A percentile compares a stretch with the other conserved stretches of the same genome.
These are phyloP conservation scores for Pelargonium myrrhifolium DNA, from an alignment of 441 rosid species.

Conservation along the genomic window DNA sequence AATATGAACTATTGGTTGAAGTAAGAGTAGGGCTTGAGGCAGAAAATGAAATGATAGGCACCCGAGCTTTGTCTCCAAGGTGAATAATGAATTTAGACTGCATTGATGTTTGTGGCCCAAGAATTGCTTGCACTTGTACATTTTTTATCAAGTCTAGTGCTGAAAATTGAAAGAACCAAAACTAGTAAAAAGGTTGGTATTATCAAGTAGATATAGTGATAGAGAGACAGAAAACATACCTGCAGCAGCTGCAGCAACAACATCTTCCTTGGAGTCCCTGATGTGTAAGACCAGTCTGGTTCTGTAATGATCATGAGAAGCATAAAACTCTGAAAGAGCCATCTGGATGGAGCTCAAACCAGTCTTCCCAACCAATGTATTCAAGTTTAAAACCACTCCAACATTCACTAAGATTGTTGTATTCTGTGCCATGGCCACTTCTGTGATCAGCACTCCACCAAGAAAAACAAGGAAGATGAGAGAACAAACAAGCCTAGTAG, in stretches of 20 bases:
- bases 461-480: neutral
- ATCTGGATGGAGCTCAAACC: conserved; percentile 44
- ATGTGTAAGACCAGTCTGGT: conserved; percentile 34
- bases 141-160: conserved; percentile 50
- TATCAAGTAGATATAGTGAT: neutral
- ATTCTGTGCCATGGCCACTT: conserved; percentile 14
- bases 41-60: conserved; percentile 54
- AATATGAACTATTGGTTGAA: conserved; percentile 37
- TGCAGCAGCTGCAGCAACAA: conserved; percentile 47
- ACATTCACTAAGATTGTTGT: conserved; percentile 34
- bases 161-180: conserved; percentile 14
- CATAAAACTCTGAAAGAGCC: conserved; percentile 52
- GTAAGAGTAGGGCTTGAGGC: conserved; percentile 46
- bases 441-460: neutral
- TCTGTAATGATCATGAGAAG: conserved; percentile 24
- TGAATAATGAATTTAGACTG: conserved; percentile 43
- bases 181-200: neutral
- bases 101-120: conserved; percentile 45
- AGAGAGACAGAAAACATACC: conserved; percentile 23
- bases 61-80: conserved; percentile 39
- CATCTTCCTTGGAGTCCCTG: conserved; percentile 40
- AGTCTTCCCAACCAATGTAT: conserved; percentile 22
- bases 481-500: neutral
- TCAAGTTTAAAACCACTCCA: conserved; percentile 50
- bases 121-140: conserved; percentile 47